phyloP scores from a whole-genome alignment of 2,329 filamentous ascomycete species.

The Botrytis tulipae region DNA sequence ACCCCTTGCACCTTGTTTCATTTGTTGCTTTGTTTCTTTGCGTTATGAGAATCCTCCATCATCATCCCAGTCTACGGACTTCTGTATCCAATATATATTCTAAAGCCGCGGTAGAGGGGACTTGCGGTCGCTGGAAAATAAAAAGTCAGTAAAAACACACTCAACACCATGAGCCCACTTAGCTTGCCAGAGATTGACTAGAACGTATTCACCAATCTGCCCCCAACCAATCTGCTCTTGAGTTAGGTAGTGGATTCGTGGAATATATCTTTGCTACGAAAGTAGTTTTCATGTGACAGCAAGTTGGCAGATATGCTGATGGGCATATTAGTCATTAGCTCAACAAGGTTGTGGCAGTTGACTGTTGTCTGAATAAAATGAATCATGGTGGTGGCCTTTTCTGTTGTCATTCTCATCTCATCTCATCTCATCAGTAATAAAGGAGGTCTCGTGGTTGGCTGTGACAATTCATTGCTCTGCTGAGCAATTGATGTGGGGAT shows the following conservation, averaged over 20 bases:
- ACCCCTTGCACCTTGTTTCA: neutral
- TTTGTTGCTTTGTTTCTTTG: neutral
- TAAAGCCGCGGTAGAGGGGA: neutral
- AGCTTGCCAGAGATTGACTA: neutral
- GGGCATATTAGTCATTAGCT: neutral
- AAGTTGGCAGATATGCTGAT: neutral
- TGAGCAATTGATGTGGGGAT: neutral
- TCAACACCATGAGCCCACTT: neutral
- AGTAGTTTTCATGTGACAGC: neutral
- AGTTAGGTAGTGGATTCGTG: neutral
- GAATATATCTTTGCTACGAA: neutral
- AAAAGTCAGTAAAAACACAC: neutral
- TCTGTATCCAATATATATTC: neutral
- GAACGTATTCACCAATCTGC: neutral
- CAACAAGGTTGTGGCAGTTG: neutral
- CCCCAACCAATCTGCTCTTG: neutral
- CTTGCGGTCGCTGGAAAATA: neutral
- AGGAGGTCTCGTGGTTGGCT: neutral
- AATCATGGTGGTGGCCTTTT: neutral
- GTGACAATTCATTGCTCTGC: too few relatives aligned
- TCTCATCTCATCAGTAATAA: neutral
- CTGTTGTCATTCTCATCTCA: neutral
- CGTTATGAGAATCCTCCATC: neutral
- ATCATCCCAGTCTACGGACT: neutral
- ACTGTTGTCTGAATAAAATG: neutral